Conservation (phyloP, 768 basidiomycete genomes). For the Leucosporidium creatinivorum region DNA sequence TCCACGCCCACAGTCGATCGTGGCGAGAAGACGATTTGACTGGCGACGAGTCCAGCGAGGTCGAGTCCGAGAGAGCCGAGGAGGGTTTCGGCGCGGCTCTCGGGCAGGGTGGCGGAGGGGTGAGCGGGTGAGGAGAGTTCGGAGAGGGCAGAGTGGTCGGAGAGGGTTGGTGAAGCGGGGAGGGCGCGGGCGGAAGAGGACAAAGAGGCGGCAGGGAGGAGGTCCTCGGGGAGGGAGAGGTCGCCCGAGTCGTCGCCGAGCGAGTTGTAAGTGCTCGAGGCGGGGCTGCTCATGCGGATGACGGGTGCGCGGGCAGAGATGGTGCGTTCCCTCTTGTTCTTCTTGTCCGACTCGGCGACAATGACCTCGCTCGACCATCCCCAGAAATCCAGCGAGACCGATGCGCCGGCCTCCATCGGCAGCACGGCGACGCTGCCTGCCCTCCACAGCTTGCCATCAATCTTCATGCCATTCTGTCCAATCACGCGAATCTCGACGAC, state of each 20-base stretch:
- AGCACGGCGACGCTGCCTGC: conserved; percentile 2
- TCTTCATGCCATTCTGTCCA: conserved; percentile 31
- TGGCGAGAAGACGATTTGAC: conserved; percentile 29
- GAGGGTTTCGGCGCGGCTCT: conserved; percentile 3
- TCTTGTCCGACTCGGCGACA: conserved; percentile 1
- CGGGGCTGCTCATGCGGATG: background rate
- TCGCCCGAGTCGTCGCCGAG: conserved; percentile 1
- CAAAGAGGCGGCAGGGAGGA: background rate
- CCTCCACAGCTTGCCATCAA: conserved; percentile 26
- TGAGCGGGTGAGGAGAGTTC: background rate
- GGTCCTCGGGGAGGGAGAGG: background rate
- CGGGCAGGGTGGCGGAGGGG: background rate
- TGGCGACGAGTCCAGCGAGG: conserved; percentile 29
- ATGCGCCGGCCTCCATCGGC: background rate
- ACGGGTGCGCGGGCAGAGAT: background rate
- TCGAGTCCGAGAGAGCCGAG: conserved; percentile 18
- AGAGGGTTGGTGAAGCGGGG: background rate
- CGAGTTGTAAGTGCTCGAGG: conserved; percentile 1
- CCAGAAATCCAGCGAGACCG: conserved; percentile 22
- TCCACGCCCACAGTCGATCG: conserved; percentile 28
- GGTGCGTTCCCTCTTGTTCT: background rate
- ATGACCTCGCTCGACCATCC: conserved; percentile 18
- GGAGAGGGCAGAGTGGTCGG: background rate
- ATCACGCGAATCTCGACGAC: conserved; percentile 20
- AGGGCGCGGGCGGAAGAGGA: background rate